Base-by-base conservation (phyloP, 768 basidiomycete species). In the Trametes cinnabarina region DNA sequence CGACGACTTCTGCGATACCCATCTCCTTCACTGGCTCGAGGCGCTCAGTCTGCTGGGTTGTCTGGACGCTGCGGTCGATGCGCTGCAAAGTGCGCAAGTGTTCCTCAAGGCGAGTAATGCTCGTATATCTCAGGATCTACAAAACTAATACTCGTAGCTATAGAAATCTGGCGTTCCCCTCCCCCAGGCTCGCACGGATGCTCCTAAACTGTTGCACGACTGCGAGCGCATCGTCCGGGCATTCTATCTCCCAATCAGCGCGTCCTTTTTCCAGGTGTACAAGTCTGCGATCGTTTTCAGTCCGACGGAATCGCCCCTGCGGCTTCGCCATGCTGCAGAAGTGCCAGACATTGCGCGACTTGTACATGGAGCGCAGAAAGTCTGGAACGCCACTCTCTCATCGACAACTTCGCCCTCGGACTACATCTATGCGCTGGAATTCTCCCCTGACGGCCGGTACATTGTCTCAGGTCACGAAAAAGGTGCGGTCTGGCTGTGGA, bases 21-120 rank as follows among this genome's bases (percentile, higher is more conserved):
- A 61, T 41, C 56, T 69, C 1, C 54, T 69, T 0, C 49, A 66
- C 26, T 69, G 68, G 68, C 43, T 69, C 2, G 68, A 69, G 53
- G 59, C 47, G 0, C 39, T 46, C 26, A 61, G 60, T 35, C 41
- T 56, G 7, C 23, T 57, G 14, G 54, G 50, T 15, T 15, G 50
- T 17, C 54, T 59, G 14, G 17, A 46, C 26, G 26, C 5, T 14
- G 14, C 62, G 23, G 19, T 49, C 55, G 20, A 15, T 20, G 9
- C 52, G 51, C n/a, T 49, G 51, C n/a, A 47, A 15, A 4, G 26
- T 11, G 15, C 22, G 6, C 35, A 34, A 15, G 14, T 6, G 0
- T 22, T n/a, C 10, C 37, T 50, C 19, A 22, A 50, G 49, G 49
- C 20, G 23, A 34, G 35, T 50, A 14, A n/a, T n/a, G n/a, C n/a